Conservation (phyloP, 2,329 filamentous ascomycete genomes). For the Madurella fahalii region DNA sequence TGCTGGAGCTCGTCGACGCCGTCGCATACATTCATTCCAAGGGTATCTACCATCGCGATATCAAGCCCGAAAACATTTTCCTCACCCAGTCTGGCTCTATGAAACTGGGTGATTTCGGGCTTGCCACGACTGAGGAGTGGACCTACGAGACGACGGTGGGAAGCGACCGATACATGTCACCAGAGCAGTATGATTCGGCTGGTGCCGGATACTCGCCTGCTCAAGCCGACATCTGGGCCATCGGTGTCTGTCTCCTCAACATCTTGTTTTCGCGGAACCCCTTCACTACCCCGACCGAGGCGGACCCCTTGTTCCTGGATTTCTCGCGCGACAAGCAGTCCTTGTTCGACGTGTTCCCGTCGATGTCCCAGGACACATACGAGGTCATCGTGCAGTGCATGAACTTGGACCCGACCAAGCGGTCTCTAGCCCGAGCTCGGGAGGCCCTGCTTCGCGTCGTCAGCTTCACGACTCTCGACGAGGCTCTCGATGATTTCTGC, state of each 20-base stretch:
- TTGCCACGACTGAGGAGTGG: conserved; percentile 86
- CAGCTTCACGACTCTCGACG: conserved; percentile 91
- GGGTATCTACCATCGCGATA: conserved; percentile 92
- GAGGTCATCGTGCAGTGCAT: conserved; percentile 89
- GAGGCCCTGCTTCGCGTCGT: conserved; percentile 74
- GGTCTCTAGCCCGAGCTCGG: conserved; percentile 73
- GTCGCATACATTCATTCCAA: conserved; percentile 87
- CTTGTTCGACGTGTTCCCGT: conserved; percentile 95
- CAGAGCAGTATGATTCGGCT: conserved; percentile 91
- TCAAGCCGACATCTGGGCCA: conserved; percentile 93
- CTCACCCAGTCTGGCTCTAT: conserved; percentile 78
- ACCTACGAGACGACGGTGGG: conserved; percentile 90
- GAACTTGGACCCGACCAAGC: conserved; percentile 84
- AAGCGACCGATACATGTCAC: conserved; percentile 98
- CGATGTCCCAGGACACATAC: conserved; percentile 97
- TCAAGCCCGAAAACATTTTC: conserved; percentile 99
- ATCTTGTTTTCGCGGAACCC: conserved; percentile 96
- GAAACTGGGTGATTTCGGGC: conserved; percentile 95
- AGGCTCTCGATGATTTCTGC: conserved; percentile 90
- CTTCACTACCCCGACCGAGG: conserved; percentile 83
- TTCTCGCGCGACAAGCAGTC: conserved; percentile 92
- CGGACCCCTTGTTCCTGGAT: conserved; percentile 90
- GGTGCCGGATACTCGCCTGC: conserved; percentile 86
- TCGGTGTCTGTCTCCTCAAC: conserved; percentile 94
- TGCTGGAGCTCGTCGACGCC: conserved; percentile 88